Evolutionary conservation across 306 rosid genomes (phyloP).

Genomic region (Cercis canadensis): DNA sequence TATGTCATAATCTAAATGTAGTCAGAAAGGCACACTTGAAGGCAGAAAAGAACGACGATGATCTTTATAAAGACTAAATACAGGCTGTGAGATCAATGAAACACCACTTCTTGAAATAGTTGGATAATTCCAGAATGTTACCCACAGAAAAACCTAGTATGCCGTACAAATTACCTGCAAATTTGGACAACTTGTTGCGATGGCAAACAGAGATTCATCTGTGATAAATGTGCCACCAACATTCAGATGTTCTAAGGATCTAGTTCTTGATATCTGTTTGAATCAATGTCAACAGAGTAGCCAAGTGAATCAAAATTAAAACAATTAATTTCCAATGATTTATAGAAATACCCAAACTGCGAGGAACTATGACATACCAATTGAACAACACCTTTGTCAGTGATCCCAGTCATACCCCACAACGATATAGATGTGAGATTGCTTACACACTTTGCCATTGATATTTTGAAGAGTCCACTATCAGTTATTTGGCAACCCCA

Average conservation of each 20-base stretch:
- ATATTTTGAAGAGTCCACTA: conserved; percentile 66
- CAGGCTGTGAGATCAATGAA: not conserved
- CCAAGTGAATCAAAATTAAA: conserved; percentile 19
- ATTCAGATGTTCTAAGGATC: conserved; percentile 74
- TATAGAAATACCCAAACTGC: too few species aligned
- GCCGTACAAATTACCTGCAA: conserved; percentile 60
- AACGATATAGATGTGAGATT: conserved; percentile 82
- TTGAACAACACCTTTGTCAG: conserved; percentile 84
- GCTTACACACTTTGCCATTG: conserved; percentile 69
- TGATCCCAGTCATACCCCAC: conserved; percentile 95
- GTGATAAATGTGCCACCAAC: conserved; percentile 95
- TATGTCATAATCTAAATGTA: not conserved
- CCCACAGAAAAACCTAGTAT: not conserved
- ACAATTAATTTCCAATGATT: not conserved
- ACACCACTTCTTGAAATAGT: not conserved
- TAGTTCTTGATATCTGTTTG: conserved; percentile 75
- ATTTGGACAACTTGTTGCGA: conserved; percentile 73
- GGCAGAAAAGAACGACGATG: not conserved
- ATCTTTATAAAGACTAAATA: not conserved
- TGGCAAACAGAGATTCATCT: conserved; percentile 75
- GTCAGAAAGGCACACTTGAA: conserved; percentile 11
- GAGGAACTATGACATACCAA: conserved; percentile 57
- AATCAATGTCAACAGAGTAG: conserved; percentile 22
- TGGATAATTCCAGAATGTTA: not conserved
- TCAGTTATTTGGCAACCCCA: conserved; percentile 93